phyloP scores from a whole-genome alignment of 768 basidiomycete genomes.

The Podaxis pistillaris region DNA sequence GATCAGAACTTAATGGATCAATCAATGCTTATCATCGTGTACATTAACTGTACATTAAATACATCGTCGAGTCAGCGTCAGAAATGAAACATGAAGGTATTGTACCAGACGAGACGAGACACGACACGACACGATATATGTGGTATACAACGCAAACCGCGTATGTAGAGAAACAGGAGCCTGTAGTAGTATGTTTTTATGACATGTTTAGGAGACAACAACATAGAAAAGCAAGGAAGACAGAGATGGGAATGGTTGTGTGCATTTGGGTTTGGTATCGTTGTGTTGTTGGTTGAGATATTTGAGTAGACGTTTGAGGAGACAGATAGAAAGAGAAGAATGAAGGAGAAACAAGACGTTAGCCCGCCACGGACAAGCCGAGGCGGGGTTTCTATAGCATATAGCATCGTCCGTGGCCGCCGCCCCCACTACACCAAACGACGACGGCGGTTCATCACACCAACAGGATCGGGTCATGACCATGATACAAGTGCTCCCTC shows the following conservation, averaged over 20 bases:
- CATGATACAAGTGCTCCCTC: slow-evolving; percentile 58
- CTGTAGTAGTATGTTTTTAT: background rate
- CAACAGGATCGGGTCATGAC: slow-evolving; percentile 47
- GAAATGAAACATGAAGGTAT: background rate
- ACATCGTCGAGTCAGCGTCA: background rate
- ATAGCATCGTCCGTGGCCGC: background rate
- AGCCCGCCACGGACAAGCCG: background rate
- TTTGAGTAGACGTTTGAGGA: background rate
- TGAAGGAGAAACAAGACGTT: background rate
- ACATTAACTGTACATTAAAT: background rate
- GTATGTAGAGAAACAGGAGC: background rate
- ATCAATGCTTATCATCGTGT: background rate
- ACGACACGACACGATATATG: background rate
- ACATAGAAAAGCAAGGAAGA: background rate
- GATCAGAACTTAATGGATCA: background rate
- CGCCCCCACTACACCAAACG: background rate
- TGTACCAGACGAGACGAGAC: background rate
- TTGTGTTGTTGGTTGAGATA: background rate
- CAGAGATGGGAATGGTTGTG: background rate
- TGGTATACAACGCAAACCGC: background rate
- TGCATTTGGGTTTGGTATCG: background rate
- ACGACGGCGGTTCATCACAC: slow-evolving; percentile 21
- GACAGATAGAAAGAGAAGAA: background rate
- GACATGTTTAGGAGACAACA: background rate
- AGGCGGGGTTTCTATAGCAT: background rate